Percentiles rank a stretch among this genome's conserved stretches.
These are phyloP conservation scores for Ceratobasidium sp. DNA, from an alignment of 1,284 basidiomycete species.

Conservation along the genomic window DNA sequence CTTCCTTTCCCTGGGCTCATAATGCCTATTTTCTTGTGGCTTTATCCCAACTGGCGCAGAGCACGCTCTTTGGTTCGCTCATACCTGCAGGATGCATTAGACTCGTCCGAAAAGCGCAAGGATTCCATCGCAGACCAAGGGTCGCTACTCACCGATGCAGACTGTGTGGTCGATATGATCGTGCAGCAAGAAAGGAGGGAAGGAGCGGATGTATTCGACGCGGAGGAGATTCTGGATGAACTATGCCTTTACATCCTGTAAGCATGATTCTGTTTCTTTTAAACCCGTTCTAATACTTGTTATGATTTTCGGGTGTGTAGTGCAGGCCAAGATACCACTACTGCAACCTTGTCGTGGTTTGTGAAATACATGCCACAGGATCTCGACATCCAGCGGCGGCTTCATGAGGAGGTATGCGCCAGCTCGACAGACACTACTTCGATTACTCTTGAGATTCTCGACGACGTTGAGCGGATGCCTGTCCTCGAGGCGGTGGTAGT, in stretches of 20 bases:
- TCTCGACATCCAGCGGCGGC: conserved; percentile 9
- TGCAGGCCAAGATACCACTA: neutral
- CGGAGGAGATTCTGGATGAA: conserved; percentile 16
- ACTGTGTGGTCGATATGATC: conserved; percentile 39
- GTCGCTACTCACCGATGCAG: conserved; percentile 26
- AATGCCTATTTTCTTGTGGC: neutral
- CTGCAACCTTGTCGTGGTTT: conserved; percentile 6
- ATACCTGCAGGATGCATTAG: neutral
- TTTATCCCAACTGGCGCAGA: too few species aligned
- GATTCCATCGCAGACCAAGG: too few species aligned
- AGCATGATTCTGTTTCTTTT: neutral
- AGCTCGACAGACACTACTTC: neutral
- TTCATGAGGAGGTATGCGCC: neutral
- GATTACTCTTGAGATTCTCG: neutral
- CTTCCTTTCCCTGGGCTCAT: neutral
- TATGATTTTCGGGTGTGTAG: too few species aligned
- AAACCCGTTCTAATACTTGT: too few species aligned
- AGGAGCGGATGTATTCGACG: conserved; percentile 6
- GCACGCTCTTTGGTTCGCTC: neutral
- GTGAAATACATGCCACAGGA: conserved; percentile 24
- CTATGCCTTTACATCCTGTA: conserved; percentile 15
- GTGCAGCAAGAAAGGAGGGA: conserved; percentile 21
- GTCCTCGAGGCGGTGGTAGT: conserved; percentile 10
- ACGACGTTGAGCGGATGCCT: neutral
- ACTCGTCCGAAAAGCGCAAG: neutral